phyloP scores from a whole-genome alignment of 768 basidiomycete species.

The Gelatoporia subvermispora region DNA sequence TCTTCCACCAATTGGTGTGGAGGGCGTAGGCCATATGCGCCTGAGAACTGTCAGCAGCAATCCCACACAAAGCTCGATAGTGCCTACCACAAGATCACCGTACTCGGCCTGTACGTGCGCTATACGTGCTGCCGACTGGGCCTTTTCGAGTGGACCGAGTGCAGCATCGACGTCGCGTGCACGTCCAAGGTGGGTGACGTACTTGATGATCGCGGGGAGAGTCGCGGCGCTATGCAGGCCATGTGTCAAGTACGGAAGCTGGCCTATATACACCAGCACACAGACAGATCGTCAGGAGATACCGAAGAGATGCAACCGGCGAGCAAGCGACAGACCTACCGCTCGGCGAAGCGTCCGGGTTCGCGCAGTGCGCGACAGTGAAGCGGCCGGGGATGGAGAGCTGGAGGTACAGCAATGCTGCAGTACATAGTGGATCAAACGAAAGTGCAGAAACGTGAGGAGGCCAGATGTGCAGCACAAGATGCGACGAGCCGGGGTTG shows the following conservation, averaged over 20 bases:
- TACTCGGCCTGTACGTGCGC: constrained; percentile 62
- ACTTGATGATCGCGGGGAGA: constrained; percentile 59
- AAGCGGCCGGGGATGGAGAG: constrained; percentile 66
- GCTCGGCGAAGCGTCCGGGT: constrained; percentile 69
- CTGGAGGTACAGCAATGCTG: constrained; percentile 65
- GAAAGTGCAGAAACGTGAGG: constrained; percentile 60
- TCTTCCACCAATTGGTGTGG: constrained; percentile 53
- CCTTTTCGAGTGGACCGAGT: constrained; percentile 41
- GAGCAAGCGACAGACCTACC: constrained; percentile 42
- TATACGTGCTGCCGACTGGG: constrained; percentile 56
- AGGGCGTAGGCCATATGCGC: constrained; percentile 60
- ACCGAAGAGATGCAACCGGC: not conserved
- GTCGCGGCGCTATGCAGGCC: constrained; percentile 45
- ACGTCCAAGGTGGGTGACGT: constrained; percentile 48
- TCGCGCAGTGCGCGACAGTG: constrained; percentile 51
- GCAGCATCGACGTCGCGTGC: constrained; percentile 42
- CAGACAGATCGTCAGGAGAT: not conserved
- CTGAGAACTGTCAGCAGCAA: constrained; percentile 29
- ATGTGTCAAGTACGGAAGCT: constrained; percentile 67
- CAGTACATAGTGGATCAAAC: constrained; percentile 60
- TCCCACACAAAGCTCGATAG: not conserved
- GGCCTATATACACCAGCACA: constrained; percentile 38
- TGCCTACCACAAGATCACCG: constrained; percentile 67
- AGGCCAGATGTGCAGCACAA: constrained; percentile 64
- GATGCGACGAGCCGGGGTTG: not conserved